A percentile compares a stretch with the other conserved stretches of the same genome.
Conservation (phyloP, 148 eudicot species). For the Bassia scoparia region DNA sequence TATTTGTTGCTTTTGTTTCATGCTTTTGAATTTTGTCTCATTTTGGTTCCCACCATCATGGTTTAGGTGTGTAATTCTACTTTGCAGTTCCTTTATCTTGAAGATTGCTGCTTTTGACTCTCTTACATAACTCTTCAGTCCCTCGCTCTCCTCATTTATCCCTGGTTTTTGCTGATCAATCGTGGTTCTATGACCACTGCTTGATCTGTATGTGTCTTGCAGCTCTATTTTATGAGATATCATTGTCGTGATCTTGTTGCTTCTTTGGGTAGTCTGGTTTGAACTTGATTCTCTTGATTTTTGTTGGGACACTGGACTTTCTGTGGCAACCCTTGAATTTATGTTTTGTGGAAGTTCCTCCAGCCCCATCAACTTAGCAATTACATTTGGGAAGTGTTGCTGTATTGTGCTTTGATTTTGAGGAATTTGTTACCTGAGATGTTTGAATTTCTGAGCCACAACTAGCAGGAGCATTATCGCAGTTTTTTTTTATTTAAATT, state of each 20-base stretch:
- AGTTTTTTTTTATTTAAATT: too few species aligned
- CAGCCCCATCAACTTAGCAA: constrained; percentile 90
- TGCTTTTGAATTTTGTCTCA: constrained; percentile 17
- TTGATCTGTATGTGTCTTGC: constrained; percentile 18
- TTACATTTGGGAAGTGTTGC: constrained; percentile 62
- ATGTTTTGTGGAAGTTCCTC: constrained; percentile 52
- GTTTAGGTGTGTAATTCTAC: constrained; percentile 22
- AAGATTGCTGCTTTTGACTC: constrained; percentile 27
- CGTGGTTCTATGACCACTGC: constrained; percentile 8
- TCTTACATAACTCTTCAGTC: constrained; percentile 16
- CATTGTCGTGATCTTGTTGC: constrained; percentile 26
- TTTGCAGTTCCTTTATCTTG: constrained; percentile 30
- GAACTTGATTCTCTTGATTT: constrained; percentile 28
- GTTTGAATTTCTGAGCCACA: constrained; percentile 35
- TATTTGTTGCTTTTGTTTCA: constrained; percentile 27
- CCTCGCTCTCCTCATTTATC: constrained; percentile 29
- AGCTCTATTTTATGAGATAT: constrained; percentile 17
- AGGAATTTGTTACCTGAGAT: constrained; percentile 23
- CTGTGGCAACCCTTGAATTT: constrained; percentile 18
- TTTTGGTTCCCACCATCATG: constrained; percentile 19
- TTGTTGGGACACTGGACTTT: constrained; percentile 30
- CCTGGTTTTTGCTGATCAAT: constrained; percentile 15
- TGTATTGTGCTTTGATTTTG: constrained; percentile 36
- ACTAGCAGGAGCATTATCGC: constrained; percentile 55
- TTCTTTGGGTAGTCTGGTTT: constrained; percentile 20